Base-by-base conservation (phyloP, 768 basidiomycete genomes). In the Suillus brevipes region DNA sequence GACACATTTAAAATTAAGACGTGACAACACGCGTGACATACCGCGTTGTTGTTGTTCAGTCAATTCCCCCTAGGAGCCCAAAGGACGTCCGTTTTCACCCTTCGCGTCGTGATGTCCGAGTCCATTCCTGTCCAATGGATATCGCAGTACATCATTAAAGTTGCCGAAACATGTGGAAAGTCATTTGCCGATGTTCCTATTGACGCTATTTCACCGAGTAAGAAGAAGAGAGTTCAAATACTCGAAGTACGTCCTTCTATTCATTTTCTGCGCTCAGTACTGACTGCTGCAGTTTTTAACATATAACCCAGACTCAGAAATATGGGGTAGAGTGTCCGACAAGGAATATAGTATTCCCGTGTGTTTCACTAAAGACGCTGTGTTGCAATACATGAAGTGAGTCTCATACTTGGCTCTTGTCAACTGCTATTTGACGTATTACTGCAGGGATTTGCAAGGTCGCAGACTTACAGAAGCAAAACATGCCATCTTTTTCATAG, bases 301-400 rank as follows among this genome's bases (percentile, higher is more conserved):
- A 8, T 85, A 78, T 67, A 80, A 80, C 23, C 69, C 71, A 6
- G 71, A 80, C 42, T 78, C 82, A 52, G 77, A 80, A n/a, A 71
- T 90, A 20, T 92, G 90, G 90, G 89, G 84, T 1, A 75, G 77
- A 53, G 72, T 87, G 16, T 90, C 89, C 2, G 90, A 92, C 73
- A 87, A 84, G 70, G 65, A 77, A 2, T 69, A 83, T 64, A 68
- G 66, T 16, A 76, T 90, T 20, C 82, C 86, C 5, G 80, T 86
- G 5, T 84, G 84, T 38, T 84, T 92, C 69, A 83, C 80, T 45
- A 79, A 77, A 67, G 78, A 83, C 6, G 88, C 89, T 1, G 74
- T 86, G 16, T 70, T 72, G 37, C 71, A 76, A 20, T 89, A 82
- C 69, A 75, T 75, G 47, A 72, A 67, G 82, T 81, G 62, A 75